A percentile compares a stretch with the other conserved stretches of the same genome.
Conservation (phyloP, 495 filamentous ascomycete genomes). For the Aspergillus olivimuriae region DNA sequence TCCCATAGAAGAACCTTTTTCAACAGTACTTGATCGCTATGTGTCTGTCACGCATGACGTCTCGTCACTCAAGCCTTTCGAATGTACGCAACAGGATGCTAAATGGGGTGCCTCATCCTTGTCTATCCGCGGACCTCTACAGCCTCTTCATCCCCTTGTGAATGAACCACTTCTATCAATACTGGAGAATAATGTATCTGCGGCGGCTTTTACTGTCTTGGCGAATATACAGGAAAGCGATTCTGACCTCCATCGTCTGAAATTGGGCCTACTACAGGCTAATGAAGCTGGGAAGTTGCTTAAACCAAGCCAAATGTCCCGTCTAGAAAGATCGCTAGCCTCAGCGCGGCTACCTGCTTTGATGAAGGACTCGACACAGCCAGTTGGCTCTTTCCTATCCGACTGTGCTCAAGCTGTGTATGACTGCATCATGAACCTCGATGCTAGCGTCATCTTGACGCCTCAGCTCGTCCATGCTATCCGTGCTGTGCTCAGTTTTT, state of each 20-base stretch:
- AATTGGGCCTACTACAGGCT: conserved; percentile 27
- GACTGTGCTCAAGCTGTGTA: conserved; percentile 36
- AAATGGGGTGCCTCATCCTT: conserved; percentile 21
- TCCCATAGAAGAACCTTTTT: conserved; percentile 9
- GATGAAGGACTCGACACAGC: conserved; percentile 59
- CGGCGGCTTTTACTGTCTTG: conserved; percentile 21
- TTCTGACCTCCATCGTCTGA: conserved; percentile 32
- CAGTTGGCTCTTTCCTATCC: conserved; percentile 40
- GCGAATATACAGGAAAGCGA: conserved; percentile 36
- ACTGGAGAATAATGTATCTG: conserved; percentile 16
- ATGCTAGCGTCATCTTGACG: conserved; percentile 18
- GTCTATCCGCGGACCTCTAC: conserved; percentile 23
- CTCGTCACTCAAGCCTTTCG: conserved; percentile 29
- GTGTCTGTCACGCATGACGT: conserved; percentile 33
- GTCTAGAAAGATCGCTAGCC: conserved; percentile 61
- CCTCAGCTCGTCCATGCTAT: conserved; percentile 29
- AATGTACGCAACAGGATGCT: conserved; percentile 18
- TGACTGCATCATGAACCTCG: conserved; percentile 32
- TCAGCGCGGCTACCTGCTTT: conserved; percentile 50
- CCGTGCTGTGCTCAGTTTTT: conserved; percentile 46
- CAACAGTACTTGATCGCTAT: conserved; percentile 26
- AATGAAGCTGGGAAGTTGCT: conserved; percentile 32
- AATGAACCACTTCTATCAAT: conserved; percentile 38
- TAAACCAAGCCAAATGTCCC: conserved; percentile 58
- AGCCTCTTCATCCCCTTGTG: conserved; percentile 38